phyloP scores from a whole-genome alignment of 192 early-diverging fungal genomes.

The Mortierella alpina region DNA sequence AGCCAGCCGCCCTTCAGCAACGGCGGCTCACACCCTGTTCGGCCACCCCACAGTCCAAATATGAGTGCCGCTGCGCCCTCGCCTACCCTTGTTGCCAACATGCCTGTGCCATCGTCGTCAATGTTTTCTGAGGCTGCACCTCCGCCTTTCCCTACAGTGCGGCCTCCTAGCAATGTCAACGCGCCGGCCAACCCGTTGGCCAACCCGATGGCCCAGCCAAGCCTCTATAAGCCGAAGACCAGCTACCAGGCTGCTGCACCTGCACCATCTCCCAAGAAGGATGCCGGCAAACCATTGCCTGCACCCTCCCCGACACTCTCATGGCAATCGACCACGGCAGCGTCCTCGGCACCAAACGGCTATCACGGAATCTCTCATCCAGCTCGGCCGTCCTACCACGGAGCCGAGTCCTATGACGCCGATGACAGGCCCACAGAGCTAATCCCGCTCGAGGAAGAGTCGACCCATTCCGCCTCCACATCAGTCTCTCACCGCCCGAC shows the following conservation, averaged over 20 bases:
- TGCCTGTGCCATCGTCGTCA: background rate
- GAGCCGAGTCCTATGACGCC: conserved; percentile 35
- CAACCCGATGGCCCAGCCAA: conserved; percentile 11
- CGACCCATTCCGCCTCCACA: background rate
- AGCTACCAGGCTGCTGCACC: conserved; percentile 27
- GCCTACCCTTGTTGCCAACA: background rate
- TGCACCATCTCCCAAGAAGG: conserved; percentile 35
- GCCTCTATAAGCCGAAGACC: conserved; percentile 41
- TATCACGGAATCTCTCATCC: conserved; percentile 30
- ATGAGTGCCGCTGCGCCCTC: conserved; percentile 5
- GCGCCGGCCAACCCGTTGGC: background rate
- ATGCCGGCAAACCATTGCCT: conserved; percentile 3
- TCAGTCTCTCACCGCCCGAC: background rate
- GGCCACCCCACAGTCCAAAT: conserved; percentile 28
- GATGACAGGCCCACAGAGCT: conserved; percentile 51
- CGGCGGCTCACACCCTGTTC: background rate
- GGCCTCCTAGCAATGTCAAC: background rate
- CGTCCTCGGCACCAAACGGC: background rate
- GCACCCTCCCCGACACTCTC: conserved; percentile 20
- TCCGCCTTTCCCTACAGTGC: background rate
- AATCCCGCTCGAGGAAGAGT: conserved; percentile 31
- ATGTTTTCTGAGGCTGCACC: background rate
- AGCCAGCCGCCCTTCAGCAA: conserved; percentile 3
- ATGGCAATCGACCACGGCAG: conserved; percentile 13
- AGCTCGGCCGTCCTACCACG: conserved; percentile 23